These are phyloP conservation scores for Rauvolfia tetraphylla DNA, from an alignment of 257 asterid species.

Conservation along the genomic window DNA sequence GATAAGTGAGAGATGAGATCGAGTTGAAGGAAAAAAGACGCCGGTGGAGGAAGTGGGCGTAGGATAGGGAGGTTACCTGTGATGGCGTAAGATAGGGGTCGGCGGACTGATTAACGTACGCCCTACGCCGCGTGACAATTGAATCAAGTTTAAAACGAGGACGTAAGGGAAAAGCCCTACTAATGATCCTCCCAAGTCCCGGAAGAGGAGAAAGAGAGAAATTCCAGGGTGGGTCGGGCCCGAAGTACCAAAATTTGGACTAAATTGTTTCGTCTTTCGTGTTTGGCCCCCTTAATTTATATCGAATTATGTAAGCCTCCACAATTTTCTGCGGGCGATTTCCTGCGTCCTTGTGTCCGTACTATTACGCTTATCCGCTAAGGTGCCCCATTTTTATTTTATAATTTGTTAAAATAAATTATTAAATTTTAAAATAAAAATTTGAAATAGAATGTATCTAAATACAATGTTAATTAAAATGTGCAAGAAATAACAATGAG, in stretches of 20 bases:
- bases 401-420: no score
- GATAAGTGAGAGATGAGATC: slow-evolving; percentile 13
- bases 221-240: slow-evolving; percentile 1
- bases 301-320: background rate
- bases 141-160: slow-evolving; percentile 22
- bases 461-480: no score
- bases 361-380: no score
- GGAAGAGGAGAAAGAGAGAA: slow-evolving; percentile 18
- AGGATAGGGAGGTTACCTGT: slow-evolving; percentile 39
- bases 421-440: no score
- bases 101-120: slow-evolving; percentile 45
- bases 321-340: no score
- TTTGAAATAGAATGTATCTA: no score
- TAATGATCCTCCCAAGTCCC: slow-evolving; percentile 16
- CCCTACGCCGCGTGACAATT: slow-evolving; percentile 40
- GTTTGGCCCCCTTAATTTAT: background rate
- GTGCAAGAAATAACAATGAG: no score
- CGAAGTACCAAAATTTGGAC: no score
- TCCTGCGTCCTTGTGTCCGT: no score
- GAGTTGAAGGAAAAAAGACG: background rate
- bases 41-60: slow-evolving; percentile 6
- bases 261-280: slow-evolving; percentile 5
- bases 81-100: slow-evolving; percentile 45
- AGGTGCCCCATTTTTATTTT: no score
- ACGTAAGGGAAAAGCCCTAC: slow-evolving; percentile 49